A percentile compares a stretch with the other conserved stretches of the same genome.
These are phyloP conservation scores for Chrysanthemum seticuspe DNA, from an alignment of 129 eudicot genomes.

Conservation along the genomic window DNA sequence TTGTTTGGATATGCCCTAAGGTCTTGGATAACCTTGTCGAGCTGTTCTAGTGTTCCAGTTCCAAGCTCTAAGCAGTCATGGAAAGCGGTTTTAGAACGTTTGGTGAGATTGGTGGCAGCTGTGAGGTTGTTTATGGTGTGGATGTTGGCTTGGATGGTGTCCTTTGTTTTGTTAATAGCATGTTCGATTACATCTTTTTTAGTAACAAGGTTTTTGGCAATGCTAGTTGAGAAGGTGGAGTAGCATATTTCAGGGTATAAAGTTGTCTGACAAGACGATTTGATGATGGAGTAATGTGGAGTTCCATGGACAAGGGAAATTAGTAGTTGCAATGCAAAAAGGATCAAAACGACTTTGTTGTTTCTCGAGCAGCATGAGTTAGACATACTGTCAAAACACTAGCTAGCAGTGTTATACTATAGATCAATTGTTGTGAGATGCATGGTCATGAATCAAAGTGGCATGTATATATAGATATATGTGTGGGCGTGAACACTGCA, in stretches of 20 bases:
- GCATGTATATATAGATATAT: too few relatives aligned
- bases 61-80: constrained; percentile 63
- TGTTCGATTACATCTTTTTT: constrained; percentile 50
- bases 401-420: too few relatives aligned
- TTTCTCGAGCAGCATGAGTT: background rate
- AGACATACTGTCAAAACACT: background rate
- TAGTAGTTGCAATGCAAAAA: background rate
- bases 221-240: constrained; percentile 33
- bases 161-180: constrained; percentile 50
- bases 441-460: too few relatives aligned
- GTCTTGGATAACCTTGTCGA: constrained; percentile 35
- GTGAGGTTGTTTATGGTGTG: constrained; percentile 37
- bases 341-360: background rate
- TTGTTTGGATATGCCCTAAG: constrained; percentile 41
- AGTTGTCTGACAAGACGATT: constrained; percentile 47
- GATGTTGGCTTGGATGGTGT: constrained; percentile 44
- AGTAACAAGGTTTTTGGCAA: constrained; percentile 23
- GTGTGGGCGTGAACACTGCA: too few relatives aligned
- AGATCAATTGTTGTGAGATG: too few relatives aligned
- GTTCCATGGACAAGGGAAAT: constrained; percentile 6
- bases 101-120: constrained; percentile 26
- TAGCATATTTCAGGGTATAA: constrained; percentile 63
- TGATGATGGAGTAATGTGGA: background rate
- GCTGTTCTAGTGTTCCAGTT: constrained; percentile 56
- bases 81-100: constrained; percentile 56